Conservation (phyloP, 2,329 filamentous ascomycete species). For the Cercospora nicotianae region DNA sequence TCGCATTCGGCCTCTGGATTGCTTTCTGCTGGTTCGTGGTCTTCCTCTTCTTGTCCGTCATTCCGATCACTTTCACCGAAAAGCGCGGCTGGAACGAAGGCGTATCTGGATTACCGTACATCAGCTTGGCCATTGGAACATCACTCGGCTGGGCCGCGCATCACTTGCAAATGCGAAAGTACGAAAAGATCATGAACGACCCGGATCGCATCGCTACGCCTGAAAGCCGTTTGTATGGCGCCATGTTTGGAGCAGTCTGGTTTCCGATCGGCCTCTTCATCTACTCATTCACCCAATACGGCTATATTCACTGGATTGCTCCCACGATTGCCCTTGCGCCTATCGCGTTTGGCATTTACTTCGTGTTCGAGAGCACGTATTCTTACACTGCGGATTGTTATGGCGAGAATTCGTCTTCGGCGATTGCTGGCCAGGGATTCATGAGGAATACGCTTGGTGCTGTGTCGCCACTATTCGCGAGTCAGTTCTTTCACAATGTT, state of each 20-base stretch:
- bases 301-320: constrained; percentile 51
- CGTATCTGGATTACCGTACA: constrained; percentile 53
- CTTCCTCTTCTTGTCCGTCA: constrained; percentile 56
- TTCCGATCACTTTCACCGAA: constrained; percentile 53
- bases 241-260: constrained; percentile 50
- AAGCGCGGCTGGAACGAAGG: constrained; percentile 56
- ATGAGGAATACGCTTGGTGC: constrained; percentile 57
- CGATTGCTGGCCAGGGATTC: constrained; percentile 54
- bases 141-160: constrained; percentile 52
- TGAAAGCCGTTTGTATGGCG: constrained; percentile 52
- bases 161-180: constrained; percentile 54
- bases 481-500: constrained; percentile 55
- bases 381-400: constrained; percentile 57
- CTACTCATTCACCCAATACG: constrained; percentile 57
- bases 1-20: constrained; percentile 55
- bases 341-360: constrained; percentile 57
- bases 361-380: constrained; percentile 51
- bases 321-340: constrained; percentile 52
- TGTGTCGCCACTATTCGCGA: constrained; percentile 54
- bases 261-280: constrained; percentile 54
- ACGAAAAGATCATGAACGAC: constrained; percentile 44
- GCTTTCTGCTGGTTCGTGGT: constrained; percentile 56
- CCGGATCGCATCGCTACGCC: constrained; percentile 43
- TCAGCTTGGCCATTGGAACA: constrained; percentile 52
- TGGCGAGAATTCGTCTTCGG: constrained; percentile 46